Base-by-base conservation (phyloP, 1,284 basidiomycete genomes). In the Bjerkandera adusta region DNA sequence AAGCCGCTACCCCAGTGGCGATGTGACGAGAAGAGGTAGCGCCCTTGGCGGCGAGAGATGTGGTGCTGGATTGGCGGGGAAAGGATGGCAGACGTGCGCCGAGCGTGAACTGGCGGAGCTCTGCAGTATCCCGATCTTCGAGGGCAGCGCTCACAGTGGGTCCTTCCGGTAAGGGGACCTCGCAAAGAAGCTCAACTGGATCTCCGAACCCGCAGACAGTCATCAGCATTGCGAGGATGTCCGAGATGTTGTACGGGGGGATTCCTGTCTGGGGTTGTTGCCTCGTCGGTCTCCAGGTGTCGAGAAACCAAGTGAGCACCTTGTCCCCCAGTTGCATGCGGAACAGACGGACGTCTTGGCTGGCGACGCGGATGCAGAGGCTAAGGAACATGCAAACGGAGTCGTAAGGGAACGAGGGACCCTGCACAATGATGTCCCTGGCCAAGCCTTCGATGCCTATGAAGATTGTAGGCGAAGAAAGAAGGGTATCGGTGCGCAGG, bases 341-440 rank as follows among this genome's bases (percentile, higher is more conserved):
- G 62, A 91, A 91, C 6, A 96, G 67, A 15, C 85, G 77, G 36
- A 87, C 83, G 58, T 97, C 92, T 55, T 85, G 81, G 47, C 78
- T 82, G 0, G 89, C 82, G 13, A 87, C 67, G 18, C 70, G 73
- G 25, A 96, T 69, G 47, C 81, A 84, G 18, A 77, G 69, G 12
- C 77, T 68, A 36, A 97, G 71, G 61, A 97, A 89, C 39, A 73
- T 69, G 68, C 92, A 95, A 20, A 94, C 88, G 1, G 93, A 82
- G 58, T 98, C 95, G 56, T 78, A 86, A 0, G 92, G 89, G 54
- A 79, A 83, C 2, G 82, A 69, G 1, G 94, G 93, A 0, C 92
- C 92, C 65, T 96, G 92, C 12, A 95, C 76, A 55, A 92, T 85
- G 46, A 97, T 70, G 54, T 92, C 88, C 53, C 83, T 84, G 1